Conservation (phyloP, 805 yeast genomes). For the Saturnispora ahearnii region DNA sequence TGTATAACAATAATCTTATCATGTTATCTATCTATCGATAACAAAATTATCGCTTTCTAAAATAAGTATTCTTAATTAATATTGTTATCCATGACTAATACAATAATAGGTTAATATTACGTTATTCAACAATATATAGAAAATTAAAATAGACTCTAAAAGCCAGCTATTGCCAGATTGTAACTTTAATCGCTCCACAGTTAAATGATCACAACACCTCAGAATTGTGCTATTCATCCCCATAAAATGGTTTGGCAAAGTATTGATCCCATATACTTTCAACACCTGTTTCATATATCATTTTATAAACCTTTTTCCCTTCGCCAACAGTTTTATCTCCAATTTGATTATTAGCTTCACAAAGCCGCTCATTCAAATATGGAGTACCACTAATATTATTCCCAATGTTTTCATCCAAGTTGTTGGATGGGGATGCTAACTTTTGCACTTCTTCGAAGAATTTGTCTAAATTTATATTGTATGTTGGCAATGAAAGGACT, state of each 20-base stretch:
- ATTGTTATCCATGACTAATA: too few relatives aligned
- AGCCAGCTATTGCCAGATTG: not conserved
- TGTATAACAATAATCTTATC: too few relatives aligned
- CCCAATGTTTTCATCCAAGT: conserved; percentile 11
- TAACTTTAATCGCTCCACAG: not conserved
- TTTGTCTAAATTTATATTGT: conserved; percentile 31
- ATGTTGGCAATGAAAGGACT: conserved; percentile 26
- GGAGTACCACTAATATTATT: conserved; percentile 13
- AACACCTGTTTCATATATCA: conserved; percentile 54
- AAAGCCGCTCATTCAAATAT: not conserved
- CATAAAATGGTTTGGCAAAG: conserved; percentile 28
- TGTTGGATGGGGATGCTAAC: conserved; percentile 17
- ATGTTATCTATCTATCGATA: too few relatives aligned
- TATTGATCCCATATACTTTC: conserved; percentile 66
- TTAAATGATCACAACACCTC: not conserved
- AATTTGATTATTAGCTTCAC: not conserved
- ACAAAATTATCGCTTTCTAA: too few relatives aligned
- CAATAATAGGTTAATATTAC: too few relatives aligned
- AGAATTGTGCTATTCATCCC: conserved; percentile 11
- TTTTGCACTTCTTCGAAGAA: conserved; percentile 43
- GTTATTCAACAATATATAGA: too few relatives aligned
- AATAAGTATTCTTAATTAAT: too few relatives aligned
- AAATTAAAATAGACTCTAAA: too few relatives aligned
- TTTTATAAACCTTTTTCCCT: conserved; percentile 47
- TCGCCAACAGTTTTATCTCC: conserved; percentile 25